Evolutionary conservation across 768 basidiomycete genomes (phyloP).

Genomic region (Lactarius deliciosus): DNA sequence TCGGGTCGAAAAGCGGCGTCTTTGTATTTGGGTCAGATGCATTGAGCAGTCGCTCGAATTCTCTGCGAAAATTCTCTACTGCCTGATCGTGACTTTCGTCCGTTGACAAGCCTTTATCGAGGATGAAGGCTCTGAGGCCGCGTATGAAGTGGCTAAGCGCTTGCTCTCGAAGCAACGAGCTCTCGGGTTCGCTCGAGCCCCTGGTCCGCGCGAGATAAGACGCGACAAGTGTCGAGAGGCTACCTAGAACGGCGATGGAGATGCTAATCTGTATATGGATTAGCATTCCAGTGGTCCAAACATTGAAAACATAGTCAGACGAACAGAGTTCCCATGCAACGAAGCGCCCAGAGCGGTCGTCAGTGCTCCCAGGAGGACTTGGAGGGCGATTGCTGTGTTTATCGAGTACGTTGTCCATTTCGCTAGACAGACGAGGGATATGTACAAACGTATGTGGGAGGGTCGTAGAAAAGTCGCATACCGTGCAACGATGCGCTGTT

Average conservation of each 20-base stretch:
- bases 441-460: not conserved
- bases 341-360: constrained; percentile 30
- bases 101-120: constrained; percentile 47
- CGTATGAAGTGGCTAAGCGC: constrained; percentile 67
- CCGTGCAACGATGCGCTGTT: not conserved
- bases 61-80: constrained; percentile 38
- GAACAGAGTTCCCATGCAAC: constrained; percentile 18
- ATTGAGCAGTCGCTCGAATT: constrained; percentile 47
- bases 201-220: constrained; percentile 70
- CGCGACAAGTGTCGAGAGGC: constrained; percentile 61
- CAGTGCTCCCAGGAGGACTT: constrained; percentile 31
- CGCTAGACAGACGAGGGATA: not conserved
- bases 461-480: not conserved
- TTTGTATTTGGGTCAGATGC: not conserved
- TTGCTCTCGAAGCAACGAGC: constrained; percentile 52
- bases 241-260: constrained; percentile 46
- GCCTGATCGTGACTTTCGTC: constrained; percentile 41
- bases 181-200: constrained; percentile 67
- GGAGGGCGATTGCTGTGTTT: constrained; percentile 32
- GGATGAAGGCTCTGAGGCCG: constrained; percentile 52
- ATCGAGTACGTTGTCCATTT: constrained; percentile 18
- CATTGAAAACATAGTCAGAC: not conserved
- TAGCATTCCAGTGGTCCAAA: not conserved
- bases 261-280: constrained; percentile 35
- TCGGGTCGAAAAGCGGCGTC: not conserved